A percentile compares a stretch with the other conserved stretches of the same genome.
Evolutionary conservation across 1,139 yeast genomes (phyloP).

Genomic region (Magnusiomyces sp.): DNA sequence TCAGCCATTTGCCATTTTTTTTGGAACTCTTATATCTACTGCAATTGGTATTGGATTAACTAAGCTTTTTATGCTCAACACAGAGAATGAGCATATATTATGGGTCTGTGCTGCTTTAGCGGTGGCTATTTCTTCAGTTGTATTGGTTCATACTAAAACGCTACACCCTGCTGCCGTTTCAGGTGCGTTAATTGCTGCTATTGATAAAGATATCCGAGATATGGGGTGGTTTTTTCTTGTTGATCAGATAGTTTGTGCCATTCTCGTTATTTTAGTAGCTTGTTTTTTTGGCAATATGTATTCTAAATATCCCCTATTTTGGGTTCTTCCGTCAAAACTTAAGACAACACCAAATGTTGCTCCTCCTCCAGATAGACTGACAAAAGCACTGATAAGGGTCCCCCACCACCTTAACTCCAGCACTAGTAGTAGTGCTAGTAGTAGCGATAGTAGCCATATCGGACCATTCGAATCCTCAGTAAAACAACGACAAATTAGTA

Average conservation of each 20-base stretch:
- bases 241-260: constrained; percentile 44
- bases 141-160: constrained; percentile 47
- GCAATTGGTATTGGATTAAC: constrained; percentile 48
- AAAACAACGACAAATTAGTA: no score
- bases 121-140: constrained; percentile 47
- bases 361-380: no score
- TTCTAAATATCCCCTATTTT: constrained; percentile 49
- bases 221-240: constrained; percentile 69
- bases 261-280: constrained; percentile 46
- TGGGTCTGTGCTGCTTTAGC: constrained; percentile 58
- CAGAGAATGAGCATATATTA: constrained; percentile 31
- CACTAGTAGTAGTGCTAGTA: no score
- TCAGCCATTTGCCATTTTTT: constrained; percentile 53
- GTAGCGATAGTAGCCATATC: no score
- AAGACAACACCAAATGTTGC: neutral
- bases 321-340: constrained; percentile 46
- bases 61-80: constrained; percentile 45
- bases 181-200: constrained; percentile 51
- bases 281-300: constrained; percentile 48
- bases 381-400: no score
- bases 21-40: constrained; percentile 51
- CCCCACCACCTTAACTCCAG: no score
- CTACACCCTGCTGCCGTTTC: constrained; percentile 76
- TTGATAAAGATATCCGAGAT: constrained; percentile 38
- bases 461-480: no score